Base-by-base conservation (phyloP, 352 stramenopile genomes). In the Phytopythium chamaehyphon region DNA sequence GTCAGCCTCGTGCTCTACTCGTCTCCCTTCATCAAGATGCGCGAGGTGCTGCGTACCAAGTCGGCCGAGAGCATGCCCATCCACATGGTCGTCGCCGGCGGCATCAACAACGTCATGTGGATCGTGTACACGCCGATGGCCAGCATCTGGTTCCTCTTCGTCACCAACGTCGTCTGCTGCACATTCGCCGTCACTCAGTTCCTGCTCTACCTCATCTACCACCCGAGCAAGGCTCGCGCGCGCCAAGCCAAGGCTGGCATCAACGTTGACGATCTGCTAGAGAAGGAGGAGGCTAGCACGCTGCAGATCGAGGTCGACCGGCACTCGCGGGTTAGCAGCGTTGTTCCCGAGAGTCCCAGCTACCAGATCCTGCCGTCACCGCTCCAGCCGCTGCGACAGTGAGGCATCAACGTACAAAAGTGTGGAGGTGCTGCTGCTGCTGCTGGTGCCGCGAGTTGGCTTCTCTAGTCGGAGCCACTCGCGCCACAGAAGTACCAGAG, bases 41-140 rank as follows among this genome's bases (percentile, higher is more conserved):
- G 51, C 21, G 59, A 69, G 31, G 75, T 86, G 21, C 22, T 84
- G 54, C 62, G 61, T 56, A 67, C 69, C 65, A 70, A 69, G 37
- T 78, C 68, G 10, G 70, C 70, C 0, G 62, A 74, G 31, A 74
- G 76, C 59, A 65, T 86, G 35, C 64, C 70, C 15, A 74, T 84
- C 39, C 61, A 82, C 59, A 76, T 86, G 64, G 63, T 86, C 16
- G 47, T 61, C 40, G 70, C 68, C 11, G 72, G 70, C 40, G 73
- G 65, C 19, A 63, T 72, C 58, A 86, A 80, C 62, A 84, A 83
- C 59, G 45, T 60, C 15, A 64, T 79, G 50, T 84, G 75, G 72
- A 66, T 83, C 59, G 63, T 54, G 18, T 83, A 83, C 68, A 66
- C 59, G 16, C 47, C 51, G 4, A 59, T 85, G 44, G 55, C 61